A percentile compares a stretch with the other conserved stretches of the same genome.
Evolutionary conservation across 371 early-diverging fungal species (phyloP).

Genomic region (Mortierella sp.): DNA sequence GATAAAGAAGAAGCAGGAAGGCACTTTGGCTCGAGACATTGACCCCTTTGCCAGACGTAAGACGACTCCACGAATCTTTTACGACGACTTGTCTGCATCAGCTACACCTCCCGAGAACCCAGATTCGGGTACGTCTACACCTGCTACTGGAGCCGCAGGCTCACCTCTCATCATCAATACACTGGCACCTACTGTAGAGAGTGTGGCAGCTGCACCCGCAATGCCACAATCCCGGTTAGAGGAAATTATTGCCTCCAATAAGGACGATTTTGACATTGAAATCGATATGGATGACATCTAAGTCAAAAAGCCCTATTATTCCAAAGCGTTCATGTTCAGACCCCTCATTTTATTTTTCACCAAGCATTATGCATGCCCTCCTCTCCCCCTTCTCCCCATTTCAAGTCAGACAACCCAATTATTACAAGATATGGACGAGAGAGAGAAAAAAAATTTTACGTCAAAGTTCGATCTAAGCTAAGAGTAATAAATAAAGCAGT

Average conservation of each 20-base stretch:
- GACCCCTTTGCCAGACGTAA: slow-evolving; percentile 58
- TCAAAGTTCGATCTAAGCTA: too few relatives aligned
- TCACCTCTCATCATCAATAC: neutral
- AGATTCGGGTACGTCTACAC: slow-evolving; percentile 34
- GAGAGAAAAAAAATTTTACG: too few relatives aligned
- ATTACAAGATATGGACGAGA: too few relatives aligned
- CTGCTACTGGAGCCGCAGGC: slow-evolving; percentile 8
- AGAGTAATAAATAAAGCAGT: too few relatives aligned
- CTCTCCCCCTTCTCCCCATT: too few relatives aligned
- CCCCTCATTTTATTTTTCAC: too few relatives aligned
- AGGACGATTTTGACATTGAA: slow-evolving; percentile 46
- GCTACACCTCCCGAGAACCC: slow-evolving; percentile 19
- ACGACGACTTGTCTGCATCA: slow-evolving; percentile 36
- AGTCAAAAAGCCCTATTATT: neutral
- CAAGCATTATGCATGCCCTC: too few relatives aligned
- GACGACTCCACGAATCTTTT: slow-evolving; percentile 39
- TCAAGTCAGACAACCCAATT: too few relatives aligned
- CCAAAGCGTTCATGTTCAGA: neutral
- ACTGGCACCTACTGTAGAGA: slow-evolving; percentile 20
- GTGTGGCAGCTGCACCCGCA: slow-evolving; percentile 40
- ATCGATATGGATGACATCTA: slow-evolving; percentile 47
- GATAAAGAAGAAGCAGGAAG: slow-evolving; percentile 22
- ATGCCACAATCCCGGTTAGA: slow-evolving; percentile 51
- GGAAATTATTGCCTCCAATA: slow-evolving; percentile 32
- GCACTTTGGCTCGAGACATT: slow-evolving; percentile 16